phyloP scores from a whole-genome alignment of 2,329 filamentous ascomycete genomes.

The Huntiella abstrusa region DNA sequence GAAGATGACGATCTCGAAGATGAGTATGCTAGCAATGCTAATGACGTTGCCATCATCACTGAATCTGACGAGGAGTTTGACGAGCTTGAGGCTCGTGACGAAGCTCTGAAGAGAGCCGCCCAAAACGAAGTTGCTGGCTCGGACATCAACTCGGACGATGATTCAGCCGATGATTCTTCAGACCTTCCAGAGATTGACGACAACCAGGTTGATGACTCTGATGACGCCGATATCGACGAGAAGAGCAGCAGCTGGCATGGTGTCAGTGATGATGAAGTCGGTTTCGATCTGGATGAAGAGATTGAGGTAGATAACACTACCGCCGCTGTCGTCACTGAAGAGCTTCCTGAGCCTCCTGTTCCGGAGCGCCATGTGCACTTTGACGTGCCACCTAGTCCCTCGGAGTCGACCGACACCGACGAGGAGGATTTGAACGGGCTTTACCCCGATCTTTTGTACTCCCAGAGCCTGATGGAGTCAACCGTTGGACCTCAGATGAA shows the following conservation, averaged over 20 bases:
- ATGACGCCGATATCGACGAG: constrained; percentile 8
- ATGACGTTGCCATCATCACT: constrained; percentile 3
- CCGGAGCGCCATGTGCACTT: constrained; percentile 55
- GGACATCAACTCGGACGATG: constrained; percentile 17
- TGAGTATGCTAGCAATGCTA: constrained; percentile 13
- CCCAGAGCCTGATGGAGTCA: constrained; percentile 54
- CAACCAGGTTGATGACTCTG: constrained; percentile 3
- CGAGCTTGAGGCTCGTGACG: not conserved
- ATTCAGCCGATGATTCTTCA: constrained; percentile 19
- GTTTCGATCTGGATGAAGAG: constrained; percentile 18
- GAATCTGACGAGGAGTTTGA: constrained; percentile 4
- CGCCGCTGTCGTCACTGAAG: not conserved
- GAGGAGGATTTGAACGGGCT: constrained; percentile 36
- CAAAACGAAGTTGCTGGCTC: not conserved
- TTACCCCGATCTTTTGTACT: constrained; percentile 62
- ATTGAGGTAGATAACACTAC: not conserved
- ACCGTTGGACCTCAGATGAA: constrained; percentile 58
- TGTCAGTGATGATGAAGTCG: constrained; percentile 4
- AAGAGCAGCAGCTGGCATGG: constrained; percentile 8
- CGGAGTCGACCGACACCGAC: constrained; percentile 43
- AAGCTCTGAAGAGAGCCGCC: not conserved
- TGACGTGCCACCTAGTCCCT: constrained; percentile 43
- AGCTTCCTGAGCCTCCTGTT: not conserved
- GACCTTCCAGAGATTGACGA: constrained; percentile 13
- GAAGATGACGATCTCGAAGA: constrained; percentile 22